Evolutionary conservation across 202 grass and related monocot species (phyloP).

Genomic region (Zizania palustris): DNA sequence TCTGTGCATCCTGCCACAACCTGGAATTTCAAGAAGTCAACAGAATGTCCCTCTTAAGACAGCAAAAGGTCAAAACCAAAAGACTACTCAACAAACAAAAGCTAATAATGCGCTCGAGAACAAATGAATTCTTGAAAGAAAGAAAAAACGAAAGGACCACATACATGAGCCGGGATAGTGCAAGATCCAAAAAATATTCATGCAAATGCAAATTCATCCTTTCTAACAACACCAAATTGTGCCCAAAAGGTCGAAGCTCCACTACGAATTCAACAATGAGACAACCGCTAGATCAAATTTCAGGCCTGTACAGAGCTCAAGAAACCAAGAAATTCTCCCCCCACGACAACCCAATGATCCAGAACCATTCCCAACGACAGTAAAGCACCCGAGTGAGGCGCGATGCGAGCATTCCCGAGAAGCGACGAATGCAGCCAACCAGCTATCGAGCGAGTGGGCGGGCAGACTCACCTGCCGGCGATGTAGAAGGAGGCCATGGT

Average conservation of each 20-base stretch:
- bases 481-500: conserved; percentile 95
- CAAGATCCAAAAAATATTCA: not conserved
- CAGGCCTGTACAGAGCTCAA: not conserved
- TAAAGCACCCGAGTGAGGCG: not conserved
- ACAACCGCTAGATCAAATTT: not conserved
- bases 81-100: conserved; percentile 18
- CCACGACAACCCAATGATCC: conserved; percentile 6
- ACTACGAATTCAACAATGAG: not conserved
- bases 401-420: conserved; percentile 25
- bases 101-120: not conserved
- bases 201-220: not conserved
- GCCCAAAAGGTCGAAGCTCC: not conserved
- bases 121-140: not conserved
- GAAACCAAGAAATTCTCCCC: conserved; percentile 11
- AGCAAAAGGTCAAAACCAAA: conserved; percentile 35
- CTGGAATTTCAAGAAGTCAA: conserved; percentile 48
- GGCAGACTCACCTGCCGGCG: conserved; percentile 69
- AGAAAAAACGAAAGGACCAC: not conserved
- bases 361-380: not conserved
- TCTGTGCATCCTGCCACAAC: conserved; percentile 94
- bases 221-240: not conserved
- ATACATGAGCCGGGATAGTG: not conserved
- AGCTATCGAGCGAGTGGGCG: not conserved
- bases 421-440: conserved; percentile 3
- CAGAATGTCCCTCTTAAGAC: conserved; percentile 1